Evolutionary conservation across 148 eudicot species (phyloP), one percentile per base, ranked within the genome.

Genomic region (Suaeda aralocaspica): DNA sequence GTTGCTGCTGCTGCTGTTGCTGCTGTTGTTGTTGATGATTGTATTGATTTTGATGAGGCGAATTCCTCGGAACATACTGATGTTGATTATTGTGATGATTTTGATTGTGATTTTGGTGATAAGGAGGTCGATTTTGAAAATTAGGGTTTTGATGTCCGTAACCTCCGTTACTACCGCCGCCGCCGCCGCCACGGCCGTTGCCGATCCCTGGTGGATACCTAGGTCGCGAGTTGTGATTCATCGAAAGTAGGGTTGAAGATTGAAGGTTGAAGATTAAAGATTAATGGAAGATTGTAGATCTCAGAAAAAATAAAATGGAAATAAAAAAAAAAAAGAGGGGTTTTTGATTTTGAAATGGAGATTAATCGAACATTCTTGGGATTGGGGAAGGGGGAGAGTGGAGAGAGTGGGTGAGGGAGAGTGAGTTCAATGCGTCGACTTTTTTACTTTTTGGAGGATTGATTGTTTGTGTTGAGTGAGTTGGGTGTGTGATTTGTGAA

Each of bases 161-260:
- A 16, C 80, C 81, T 36, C 41, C n/a, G n/a, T n/a, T n/a, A 14
- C 86, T 80, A 2, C 83, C 82, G 53, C 51, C 51, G 31, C 15
- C 15, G 7, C 81, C 80, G 53, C 88, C 78, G 68, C 83, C 85
- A 3, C 87, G 76, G 4, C 85, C 84, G 34, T 81, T 80, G 33
- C 85, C 91, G 53, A 90, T 86, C 63, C 94, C 96, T 22, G 96
- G 93, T 41, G 93, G 91, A 74, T 86, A 88, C 34, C 96, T 46
- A 0, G 78, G 78, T 11, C 84, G 82, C 11, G 66, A 24, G 71
- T 78, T 67, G 18, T 46, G 69, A 69, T 71, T 75, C 82, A 79
- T 79, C 73, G 68, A 52, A 70, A 65, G 10, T 10, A 24, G 6
- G 25, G 30, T 21, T 22, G 29, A 53, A 53, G 52, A 28, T 33